Base-by-base conservation (phyloP, 2,329 filamentous ascomycete genomes). In the Penicillium frequentans region DNA sequence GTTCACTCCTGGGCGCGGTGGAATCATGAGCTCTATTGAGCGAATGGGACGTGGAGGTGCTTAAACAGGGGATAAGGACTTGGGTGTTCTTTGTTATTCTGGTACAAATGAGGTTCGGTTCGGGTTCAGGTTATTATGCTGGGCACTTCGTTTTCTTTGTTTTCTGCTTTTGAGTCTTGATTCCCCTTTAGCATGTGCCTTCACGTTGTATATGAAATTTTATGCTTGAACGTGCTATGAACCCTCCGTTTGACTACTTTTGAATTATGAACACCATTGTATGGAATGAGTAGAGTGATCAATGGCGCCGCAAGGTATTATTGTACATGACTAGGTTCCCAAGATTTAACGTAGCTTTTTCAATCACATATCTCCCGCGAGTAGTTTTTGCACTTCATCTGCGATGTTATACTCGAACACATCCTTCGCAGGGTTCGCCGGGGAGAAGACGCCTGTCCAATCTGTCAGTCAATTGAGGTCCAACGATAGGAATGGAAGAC, bases 11-110 rank as follows among this genome's bases (percentile, higher is more conserved):
- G 76, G 77, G 14, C 82, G 90, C 67, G 90, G 88, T 69, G 86
- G 89, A 55, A 89, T 95, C 68, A 88, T 96, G 87, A 89, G 83
- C 66, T 91, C 89, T 19, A 95, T 96, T 72, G 91, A 96, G 80
- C 86, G 88, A 75, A 96, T 96, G 91, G 91, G 91, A 10, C 87
- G 81, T 27, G 70, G 70, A 39, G 69, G 68, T 53, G 62, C 56
- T 19, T 70, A 61, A 43, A 42, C 50, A 49, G 50, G 27, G 5
- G n/a, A 49, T 49, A 23, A 49, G 13, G 13, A 14, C 16, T 51
- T 52, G 23, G 24, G 10, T 14, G 29, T 27, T 31, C 3, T 23
- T 14, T 42, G 11, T 19, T 10, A 9, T 51, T 29, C 39, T 46
- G 31, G 35, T 39, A 10, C 3, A 19, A 19, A 14, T 6, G 16